These are phyloP conservation scores for Magnolia changhungtana DNA, from an alignment of 164 flowering plant species.

Conservation along the genomic window DNA sequence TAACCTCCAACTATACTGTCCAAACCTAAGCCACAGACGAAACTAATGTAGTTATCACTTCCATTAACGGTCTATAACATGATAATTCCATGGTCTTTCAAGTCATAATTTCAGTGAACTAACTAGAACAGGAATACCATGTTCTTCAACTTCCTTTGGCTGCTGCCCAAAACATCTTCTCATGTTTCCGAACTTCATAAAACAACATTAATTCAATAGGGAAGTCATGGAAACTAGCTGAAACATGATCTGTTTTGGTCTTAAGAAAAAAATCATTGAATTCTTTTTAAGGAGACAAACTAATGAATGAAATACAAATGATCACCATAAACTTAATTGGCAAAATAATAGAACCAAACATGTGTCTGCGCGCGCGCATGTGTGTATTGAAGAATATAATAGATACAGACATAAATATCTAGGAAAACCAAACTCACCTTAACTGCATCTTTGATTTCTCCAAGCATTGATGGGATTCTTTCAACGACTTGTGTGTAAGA, in stretches of 20 bases:
- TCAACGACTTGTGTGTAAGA: conserved; percentile 28
- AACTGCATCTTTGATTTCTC: conserved; percentile 42
- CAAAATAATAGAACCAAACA: too few relatives aligned
- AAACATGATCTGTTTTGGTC: too few relatives aligned
- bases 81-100: neutral
- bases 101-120: too few relatives aligned
- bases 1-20: too few relatives aligned
- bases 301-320: neutral
- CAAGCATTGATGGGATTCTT: conserved; percentile 42
- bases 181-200: neutral
- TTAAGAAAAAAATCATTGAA: neutral
- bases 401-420: too few relatives aligned
- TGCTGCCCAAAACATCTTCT: neutral
- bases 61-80: neutral
- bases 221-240: too few relatives aligned
- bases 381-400: too few relatives aligned
- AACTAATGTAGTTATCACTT: neutral
- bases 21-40: neutral
- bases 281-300: conserved; percentile 3
- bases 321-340: neutral
- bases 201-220: neutral
- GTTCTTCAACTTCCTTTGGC: neutral
- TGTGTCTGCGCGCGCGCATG: too few relatives aligned
- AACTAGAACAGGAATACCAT: neutral
- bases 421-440: conserved; percentile 11